A percentile compares a stretch with the other conserved stretches of the same genome.
Evolutionary conservation across 306 rosid genomes (phyloP).

Genomic region (Cyamopsis tetragonoloba): DNA sequence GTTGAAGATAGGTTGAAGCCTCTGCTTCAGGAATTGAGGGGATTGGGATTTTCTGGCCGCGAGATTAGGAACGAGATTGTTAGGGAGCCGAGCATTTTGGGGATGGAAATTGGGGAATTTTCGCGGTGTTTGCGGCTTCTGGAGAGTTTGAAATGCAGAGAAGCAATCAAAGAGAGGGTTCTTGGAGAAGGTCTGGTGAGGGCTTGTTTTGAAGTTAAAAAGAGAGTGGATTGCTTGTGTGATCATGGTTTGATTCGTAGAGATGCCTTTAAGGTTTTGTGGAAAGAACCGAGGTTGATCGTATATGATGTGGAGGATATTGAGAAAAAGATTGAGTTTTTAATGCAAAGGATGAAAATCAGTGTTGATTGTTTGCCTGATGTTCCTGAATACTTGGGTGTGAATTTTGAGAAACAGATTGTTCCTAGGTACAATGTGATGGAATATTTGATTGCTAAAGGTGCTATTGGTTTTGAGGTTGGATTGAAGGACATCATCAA

Average conservation of each 20-base stretch:
- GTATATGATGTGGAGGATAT: slow-evolving; percentile 50
- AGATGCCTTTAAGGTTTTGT: slow-evolving; percentile 64
- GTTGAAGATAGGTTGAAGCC: slow-evolving; percentile 55
- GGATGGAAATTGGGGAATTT: slow-evolving; percentile 67
- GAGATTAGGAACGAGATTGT: slow-evolving; percentile 46
- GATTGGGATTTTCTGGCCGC: slow-evolving; percentile 48
- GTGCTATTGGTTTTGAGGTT: slow-evolving; percentile 61
- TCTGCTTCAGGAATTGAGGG: slow-evolving; percentile 51
- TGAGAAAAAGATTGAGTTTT: slow-evolving; percentile 69
- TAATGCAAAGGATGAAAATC: slow-evolving; percentile 55
- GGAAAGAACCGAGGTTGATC: slow-evolving; percentile 83
- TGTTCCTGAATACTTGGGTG: slow-evolving; percentile 74
- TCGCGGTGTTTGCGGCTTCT: slow-evolving; percentile 54
- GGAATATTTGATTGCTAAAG: slow-evolving; percentile 64
- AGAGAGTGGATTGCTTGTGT: slow-evolving; percentile 73
- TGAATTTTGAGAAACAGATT: slow-evolving; percentile 82
- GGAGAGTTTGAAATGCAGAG: slow-evolving; percentile 65
- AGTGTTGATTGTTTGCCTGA: slow-evolving; percentile 56
- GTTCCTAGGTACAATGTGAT: slow-evolving; percentile 69
- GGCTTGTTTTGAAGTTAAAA: slow-evolving; percentile 74
- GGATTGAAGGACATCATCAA: slow-evolving; percentile 64
- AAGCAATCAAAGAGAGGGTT: slow-evolving; percentile 46
- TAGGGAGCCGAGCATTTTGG: slow-evolving; percentile 61
- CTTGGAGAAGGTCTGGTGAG: slow-evolving; percentile 44
- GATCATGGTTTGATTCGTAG: slow-evolving; percentile 57